Evolutionary conservation across 331 rosid species (phyloP), one percentile per base, ranked within the genome.

Genomic region (Erythrophleum ivorense): DNA sequence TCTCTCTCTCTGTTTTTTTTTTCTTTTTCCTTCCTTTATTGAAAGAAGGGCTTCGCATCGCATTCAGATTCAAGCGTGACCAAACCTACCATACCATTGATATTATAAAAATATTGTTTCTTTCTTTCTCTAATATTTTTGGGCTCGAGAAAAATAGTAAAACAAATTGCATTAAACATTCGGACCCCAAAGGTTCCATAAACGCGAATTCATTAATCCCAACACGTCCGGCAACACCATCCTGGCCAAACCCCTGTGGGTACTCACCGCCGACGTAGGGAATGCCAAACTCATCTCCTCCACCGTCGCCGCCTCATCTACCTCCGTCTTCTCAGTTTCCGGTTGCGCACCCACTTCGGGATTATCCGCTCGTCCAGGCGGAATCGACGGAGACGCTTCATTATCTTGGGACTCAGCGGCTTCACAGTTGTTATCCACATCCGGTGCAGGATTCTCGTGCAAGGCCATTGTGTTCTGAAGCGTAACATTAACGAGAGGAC

Each of bases 151-250:
- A 63, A 59, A 75, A 58, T 40, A 68, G 7, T 66, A 5, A 19
- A 43, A 15, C 46, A 34, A 5, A 45, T 71, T 46, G 58, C 59
- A 29, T 78, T 85, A 82, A 63, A 78, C 89, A 89, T 84, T 86
- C 87, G 95, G 92, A 91, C 91, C 75, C 95, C 95, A 91, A 89
- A 91, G 90, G 81, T 65, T 85, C 95, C 95, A 91, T 54, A 91
- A 86, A 81, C 95, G 95, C 50, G 90, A 91, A 86, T 89, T 91
- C 75, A 91, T 82, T 80, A 91, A 69, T 38, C 91, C 92, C 82
- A 91, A 69, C 87, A 91, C 90, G 87, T 91, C 92, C 95, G 92
- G 95, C 84, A 88, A 85, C 50, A 91, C 92, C 79, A 89, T 91
- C 76, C 95, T 83, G 2, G 90, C 95, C 81, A 89, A 81, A 53